These are phyloP conservation scores for Scopulariopsis brevicaulis DNA, from an alignment of 2,329 filamentous ascomycete genomes.

Conservation along the genomic window DNA sequence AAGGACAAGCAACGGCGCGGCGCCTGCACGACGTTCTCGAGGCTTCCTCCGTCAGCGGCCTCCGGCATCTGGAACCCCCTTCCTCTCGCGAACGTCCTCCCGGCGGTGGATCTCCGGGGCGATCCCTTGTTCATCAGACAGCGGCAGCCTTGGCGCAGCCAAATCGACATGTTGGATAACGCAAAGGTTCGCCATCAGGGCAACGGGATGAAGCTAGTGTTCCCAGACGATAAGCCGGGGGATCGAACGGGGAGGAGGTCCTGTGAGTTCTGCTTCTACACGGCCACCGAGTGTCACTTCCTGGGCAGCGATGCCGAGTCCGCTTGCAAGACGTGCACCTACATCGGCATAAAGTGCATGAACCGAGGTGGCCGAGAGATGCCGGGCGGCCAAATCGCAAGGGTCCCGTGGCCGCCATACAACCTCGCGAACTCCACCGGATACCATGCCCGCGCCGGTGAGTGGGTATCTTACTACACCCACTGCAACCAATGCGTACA, in stretches of 20 bases:
- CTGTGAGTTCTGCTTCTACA: conserved; percentile 5
- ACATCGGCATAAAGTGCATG: conserved; percentile 7
- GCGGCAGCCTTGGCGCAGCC: background rate
- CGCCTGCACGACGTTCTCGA: background rate
- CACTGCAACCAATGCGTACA: background rate
- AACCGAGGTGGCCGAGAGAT: background rate
- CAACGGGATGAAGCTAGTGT: background rate
- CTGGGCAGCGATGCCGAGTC: background rate
- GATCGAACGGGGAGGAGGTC: background rate
- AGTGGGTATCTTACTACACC: background rate
- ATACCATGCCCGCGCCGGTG: conserved; percentile 3
- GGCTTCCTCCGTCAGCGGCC: background rate
- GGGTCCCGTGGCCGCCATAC: background rate
- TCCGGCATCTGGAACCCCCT: background rate
- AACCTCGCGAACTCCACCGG: background rate
- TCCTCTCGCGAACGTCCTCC: background rate
- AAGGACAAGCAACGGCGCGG: background rate
- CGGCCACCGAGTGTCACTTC: background rate
- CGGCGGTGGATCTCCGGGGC: background rate
- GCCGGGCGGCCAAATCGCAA: background rate
- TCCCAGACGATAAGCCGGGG: background rate
- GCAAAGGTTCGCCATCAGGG: background rate
- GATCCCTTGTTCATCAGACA: background rate
- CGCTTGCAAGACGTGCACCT: conserved; percentile 8
- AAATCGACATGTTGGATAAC: background rate